Evolutionary conservation across 805 yeast species (phyloP).

Genomic region (Starmerella vaccinii): DNA sequence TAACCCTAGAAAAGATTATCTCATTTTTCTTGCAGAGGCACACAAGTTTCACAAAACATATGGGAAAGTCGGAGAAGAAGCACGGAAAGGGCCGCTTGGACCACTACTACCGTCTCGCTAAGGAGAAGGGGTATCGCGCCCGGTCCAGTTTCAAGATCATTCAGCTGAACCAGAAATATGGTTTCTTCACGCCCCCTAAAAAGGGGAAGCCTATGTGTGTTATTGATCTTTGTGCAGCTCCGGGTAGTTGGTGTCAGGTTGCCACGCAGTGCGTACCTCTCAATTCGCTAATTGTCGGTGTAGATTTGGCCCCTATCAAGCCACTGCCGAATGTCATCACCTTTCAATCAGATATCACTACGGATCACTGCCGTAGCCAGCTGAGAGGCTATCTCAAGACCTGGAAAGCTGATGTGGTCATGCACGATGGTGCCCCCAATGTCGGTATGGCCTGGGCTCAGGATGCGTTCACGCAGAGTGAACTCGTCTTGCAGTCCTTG

Average conservation of each 20-base stretch:
- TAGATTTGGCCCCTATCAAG: conserved; percentile 96
- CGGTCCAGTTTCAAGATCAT: conserved; percentile 95
- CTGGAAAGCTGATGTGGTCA: conserved; percentile 96
- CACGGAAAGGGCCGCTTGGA: conserved; percentile 98
- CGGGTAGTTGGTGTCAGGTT: conserved; percentile 99
- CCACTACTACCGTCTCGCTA: conserved; percentile 89
- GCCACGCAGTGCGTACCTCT: conserved; percentile 89
- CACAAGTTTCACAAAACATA: conserved; percentile 24
- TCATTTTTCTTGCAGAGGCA: conserved; percentile 6
- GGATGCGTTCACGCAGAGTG: conserved; percentile 98
- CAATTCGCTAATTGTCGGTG: conserved; percentile 90
- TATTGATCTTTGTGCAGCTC: conserved; percentile 97
- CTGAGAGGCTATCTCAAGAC: conserved; percentile 94
- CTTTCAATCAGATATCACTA: conserved; percentile 93
- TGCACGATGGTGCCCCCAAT: conserved; percentile 99
- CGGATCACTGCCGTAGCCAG: conserved; percentile 93
- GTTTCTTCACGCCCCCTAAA: conserved; percentile 86
- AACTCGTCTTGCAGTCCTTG: conserved; percentile 84
- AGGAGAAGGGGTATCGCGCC: conserved; percentile 96
- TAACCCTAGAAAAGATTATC: conserved; percentile 14
- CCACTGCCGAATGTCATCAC: conserved; percentile 91
- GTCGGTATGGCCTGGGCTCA: conserved; percentile 99
- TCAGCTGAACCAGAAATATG: conserved; percentile 92
- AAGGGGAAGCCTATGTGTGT: conserved; percentile 60
- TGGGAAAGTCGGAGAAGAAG: conserved; percentile 92